A percentile compares a stretch with the other conserved stretches of the same genome.
phyloP scores from a whole-genome alignment of 1,139 yeast species.

The Ashbya aceris region DNA sequence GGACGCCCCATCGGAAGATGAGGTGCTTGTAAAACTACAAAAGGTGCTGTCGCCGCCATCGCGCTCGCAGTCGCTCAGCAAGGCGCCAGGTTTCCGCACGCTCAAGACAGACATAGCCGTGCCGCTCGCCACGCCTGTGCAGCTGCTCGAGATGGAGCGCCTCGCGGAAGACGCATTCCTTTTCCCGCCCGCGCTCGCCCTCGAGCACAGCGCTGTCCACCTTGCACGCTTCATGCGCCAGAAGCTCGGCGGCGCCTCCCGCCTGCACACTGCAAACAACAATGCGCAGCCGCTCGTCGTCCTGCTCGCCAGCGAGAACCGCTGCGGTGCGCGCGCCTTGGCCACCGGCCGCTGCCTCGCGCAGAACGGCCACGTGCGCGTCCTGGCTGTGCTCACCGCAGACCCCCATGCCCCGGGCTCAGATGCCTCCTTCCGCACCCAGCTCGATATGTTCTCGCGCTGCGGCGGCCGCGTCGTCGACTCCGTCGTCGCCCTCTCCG shows the following conservation, averaged over 20 bases:
- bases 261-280: constrained; percentile 53
- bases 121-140: constrained; percentile 72
- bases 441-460: constrained; percentile 46
- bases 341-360: constrained; percentile 70
- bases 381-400: constrained; percentile 33
- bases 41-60: constrained; percentile 14
- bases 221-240: constrained; percentile 51
- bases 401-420: neutral
- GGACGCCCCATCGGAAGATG: constrained; percentile 12
- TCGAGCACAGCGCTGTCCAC: constrained; percentile 70
- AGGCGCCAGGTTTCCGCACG: constrained; percentile 5
- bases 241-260: constrained; percentile 58
- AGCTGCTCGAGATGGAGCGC: constrained; percentile 70
- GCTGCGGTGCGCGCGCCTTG: constrained; percentile 67
- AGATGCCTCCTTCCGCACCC: neutral
- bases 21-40: constrained; percentile 16
- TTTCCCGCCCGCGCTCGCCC: constrained; percentile 38
- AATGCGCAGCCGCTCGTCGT: constrained; percentile 74
- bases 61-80: constrained; percentile 5
- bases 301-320: constrained; percentile 54
- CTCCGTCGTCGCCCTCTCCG: constrained; percentile 31
- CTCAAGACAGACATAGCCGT: constrained; percentile 23
- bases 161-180: constrained; percentile 47
- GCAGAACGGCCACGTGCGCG: constrained; percentile 55
- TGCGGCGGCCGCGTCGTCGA: constrained; percentile 44